Base-by-base conservation (phyloP, 139 green algal genomes). In the Picochlorum sp. region DNA sequence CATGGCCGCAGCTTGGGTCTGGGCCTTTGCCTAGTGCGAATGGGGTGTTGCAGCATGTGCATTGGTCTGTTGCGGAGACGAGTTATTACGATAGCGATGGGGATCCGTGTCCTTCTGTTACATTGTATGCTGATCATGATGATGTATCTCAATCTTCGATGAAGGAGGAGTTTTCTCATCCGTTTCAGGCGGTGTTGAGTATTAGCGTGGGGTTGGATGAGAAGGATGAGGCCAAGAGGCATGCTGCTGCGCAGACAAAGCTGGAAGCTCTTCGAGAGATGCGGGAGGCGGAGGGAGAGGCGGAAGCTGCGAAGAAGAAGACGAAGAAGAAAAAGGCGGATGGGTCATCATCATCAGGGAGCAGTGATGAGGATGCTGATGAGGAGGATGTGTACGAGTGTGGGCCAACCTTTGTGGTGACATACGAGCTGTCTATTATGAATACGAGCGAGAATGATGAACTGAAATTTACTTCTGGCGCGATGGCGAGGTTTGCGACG, bases 401-500 rank as follows among this genome's bases (percentile, higher is more conserved):
- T 21, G 14, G 13, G 10, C 56, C 56, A 47, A 15, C 28, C 0
- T 47, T 45, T 20, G 15, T 30, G 16, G 13, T 79, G 59, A 58
- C 52, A 41, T 70, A 26, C 37, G 26, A 59, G 9, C 63, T 75
- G 23, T 31, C 73, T 21, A 58, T 83, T 3, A 49, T 65, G 56
- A 77, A 78, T 66, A 57, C n/a, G 4, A 65, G 57, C 10, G 59
- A 75, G 13, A 24, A 49, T 44, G 26, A 60, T 14, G 47, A 54
- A 9, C 63, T 82, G 55, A 78, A 60, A 18, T 82, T 82, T 68
- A 81, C 73, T 6, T 65, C 63, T 3, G 76, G 45, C 10, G 31
- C 77, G 38, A 62, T 60, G 44, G 55, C 57, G 1, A 68, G 75
- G 54, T 62, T 81, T 50, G 72, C 67, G 1, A 63, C 49, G 1